phyloP scores from a whole-genome alignment of 352 stramenopile species.

The Phytophthora vignae region DNA sequence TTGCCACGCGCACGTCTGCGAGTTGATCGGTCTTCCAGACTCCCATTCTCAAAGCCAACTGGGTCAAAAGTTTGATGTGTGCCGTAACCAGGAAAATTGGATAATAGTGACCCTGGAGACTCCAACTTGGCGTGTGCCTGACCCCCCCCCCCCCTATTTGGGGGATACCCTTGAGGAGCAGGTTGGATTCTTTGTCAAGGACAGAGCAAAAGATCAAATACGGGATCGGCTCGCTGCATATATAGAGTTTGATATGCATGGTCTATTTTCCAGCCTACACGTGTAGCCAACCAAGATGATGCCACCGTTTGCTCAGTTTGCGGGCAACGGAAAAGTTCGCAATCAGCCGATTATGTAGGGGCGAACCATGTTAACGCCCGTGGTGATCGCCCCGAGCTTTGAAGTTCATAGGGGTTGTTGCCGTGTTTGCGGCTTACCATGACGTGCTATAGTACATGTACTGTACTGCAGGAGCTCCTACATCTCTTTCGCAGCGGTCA shows the following conservation, averaged over 20 bases:
- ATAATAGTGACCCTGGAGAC: background rate
- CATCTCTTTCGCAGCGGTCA: too few species aligned
- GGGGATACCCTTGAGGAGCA: too few species aligned
- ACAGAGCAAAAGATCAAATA: background rate
- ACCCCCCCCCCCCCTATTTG: too few species aligned
- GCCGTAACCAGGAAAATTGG: constrained; percentile 8
- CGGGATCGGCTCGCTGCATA: background rate
- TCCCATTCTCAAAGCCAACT: constrained; percentile 16
- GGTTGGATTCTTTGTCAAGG: background rate
- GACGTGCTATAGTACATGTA: too few species aligned
- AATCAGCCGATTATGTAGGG: background rate
- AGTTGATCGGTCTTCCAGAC: constrained; percentile 25
- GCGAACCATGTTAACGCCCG: too few species aligned
- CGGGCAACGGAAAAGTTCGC: too few species aligned
- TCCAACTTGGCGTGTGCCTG: too few species aligned
- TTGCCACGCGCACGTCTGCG: background rate
- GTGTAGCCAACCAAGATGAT: background rate
- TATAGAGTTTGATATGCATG: background rate
- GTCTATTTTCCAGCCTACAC: background rate
- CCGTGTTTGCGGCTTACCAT: too few species aligned
- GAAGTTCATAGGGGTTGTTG: too few species aligned
- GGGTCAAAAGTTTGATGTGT: background rate
- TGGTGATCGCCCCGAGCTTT: too few species aligned
- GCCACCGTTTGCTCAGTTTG: background rate
- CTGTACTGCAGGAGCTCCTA: too few species aligned